These are phyloP conservation scores for Phialocephala sp. DNA, from an alignment of 2,329 filamentous ascomycete species.

Conservation along the genomic window DNA sequence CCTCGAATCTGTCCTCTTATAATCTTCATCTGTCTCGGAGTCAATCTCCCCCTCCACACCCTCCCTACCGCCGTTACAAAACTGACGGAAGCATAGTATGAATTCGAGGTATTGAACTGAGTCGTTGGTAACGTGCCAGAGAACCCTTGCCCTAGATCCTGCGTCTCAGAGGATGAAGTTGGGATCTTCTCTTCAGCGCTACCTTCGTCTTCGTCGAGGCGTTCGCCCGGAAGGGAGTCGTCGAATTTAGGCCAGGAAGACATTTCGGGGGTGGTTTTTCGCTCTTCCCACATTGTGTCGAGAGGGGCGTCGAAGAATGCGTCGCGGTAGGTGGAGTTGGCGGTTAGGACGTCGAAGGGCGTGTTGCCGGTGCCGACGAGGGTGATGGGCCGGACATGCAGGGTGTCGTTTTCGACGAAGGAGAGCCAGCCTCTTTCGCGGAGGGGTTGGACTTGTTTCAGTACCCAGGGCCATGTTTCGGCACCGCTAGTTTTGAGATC, in stretches of 20 bases:
- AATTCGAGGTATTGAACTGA: slow-evolving; percentile 59
- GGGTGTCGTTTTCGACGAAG: slow-evolving; percentile 54
- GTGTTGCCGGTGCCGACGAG: slow-evolving; percentile 72
- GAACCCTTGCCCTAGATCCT: slow-evolving; percentile 49
- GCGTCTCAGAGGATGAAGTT: slow-evolving; percentile 1
- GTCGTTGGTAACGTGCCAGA: slow-evolving; percentile 45
- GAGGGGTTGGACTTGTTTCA: slow-evolving; percentile 62
- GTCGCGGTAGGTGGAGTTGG: slow-evolving; percentile 61
- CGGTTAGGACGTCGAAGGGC: slow-evolving; percentile 59
- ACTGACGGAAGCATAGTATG: slow-evolving; percentile 68
- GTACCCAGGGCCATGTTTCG: slow-evolving; percentile 57
- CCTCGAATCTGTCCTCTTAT: slow-evolving; percentile 53
- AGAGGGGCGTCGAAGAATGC: slow-evolving; percentile 72
- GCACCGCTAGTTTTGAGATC: slow-evolving; percentile 69
- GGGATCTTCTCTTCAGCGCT: slow-evolving; percentile 27
- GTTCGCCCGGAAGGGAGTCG: slow-evolving; percentile 22
- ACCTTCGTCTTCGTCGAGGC: slow-evolving; percentile 30
- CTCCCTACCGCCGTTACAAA: slow-evolving; percentile 60
- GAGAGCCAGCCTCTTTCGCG: slow-evolving; percentile 63
- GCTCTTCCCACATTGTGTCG: slow-evolving; percentile 47
- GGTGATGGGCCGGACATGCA: slow-evolving; percentile 64
- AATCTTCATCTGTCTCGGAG: slow-evolving; percentile 48
- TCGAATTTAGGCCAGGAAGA: slow-evolving; percentile 20
- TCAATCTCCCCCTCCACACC: slow-evolving; percentile 54
- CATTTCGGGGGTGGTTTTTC: slow-evolving; percentile 19